Percentiles rank a stretch among this genome's conserved stretches.
Conservation (phyloP, 345 rosid genomes). For the Hirschfeldia incana region DNA sequence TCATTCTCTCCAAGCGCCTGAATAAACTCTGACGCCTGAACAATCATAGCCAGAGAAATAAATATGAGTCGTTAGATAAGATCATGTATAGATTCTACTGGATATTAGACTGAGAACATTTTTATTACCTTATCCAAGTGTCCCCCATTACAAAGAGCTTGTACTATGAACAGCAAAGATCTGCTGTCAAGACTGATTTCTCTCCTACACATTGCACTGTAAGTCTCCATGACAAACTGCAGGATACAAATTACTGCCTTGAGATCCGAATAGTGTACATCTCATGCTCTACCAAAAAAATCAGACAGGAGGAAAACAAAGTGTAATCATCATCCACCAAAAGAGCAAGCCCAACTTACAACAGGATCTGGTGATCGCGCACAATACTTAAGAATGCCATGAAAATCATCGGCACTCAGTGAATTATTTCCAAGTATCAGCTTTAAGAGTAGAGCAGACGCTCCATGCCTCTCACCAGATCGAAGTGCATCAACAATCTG, state of each 20-base stretch:
- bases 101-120: not conserved
- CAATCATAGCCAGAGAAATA: slow-evolving; percentile 18
- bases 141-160: slow-evolving; percentile 78
- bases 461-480: slow-evolving; percentile 60
- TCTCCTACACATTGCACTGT: slow-evolving; percentile 63
- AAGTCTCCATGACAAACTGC: slow-evolving; percentile 91
- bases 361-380: slow-evolving; percentile 69
- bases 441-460: slow-evolving; percentile 60
- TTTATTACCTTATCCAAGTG: slow-evolving; percentile 37
- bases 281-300: too few relatives aligned
- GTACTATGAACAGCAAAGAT: slow-evolving; percentile 56
- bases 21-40: slow-evolving; percentile 69
- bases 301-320: too few relatives aligned
- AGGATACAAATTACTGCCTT: slow-evolving; percentile 26
- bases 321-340: not conserved
- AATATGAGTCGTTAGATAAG: not conserved
- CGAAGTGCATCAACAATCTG: slow-evolving; percentile 68
- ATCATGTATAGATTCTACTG: not conserved
- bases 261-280: not conserved
- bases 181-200: slow-evolving; percentile 46
- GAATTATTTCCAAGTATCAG: slow-evolving; percentile 39
- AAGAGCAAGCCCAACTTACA: slow-evolving; percentile 49
- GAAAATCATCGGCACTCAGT: slow-evolving; percentile 48
- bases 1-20: slow-evolving; percentile 51
- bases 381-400: slow-evolving; percentile 59